Evolutionary conservation across 352 stramenopile genomes (phyloP), one percentile per base, ranked within the genome.

Genomic region (Pythium vanterpoolii): DNA sequence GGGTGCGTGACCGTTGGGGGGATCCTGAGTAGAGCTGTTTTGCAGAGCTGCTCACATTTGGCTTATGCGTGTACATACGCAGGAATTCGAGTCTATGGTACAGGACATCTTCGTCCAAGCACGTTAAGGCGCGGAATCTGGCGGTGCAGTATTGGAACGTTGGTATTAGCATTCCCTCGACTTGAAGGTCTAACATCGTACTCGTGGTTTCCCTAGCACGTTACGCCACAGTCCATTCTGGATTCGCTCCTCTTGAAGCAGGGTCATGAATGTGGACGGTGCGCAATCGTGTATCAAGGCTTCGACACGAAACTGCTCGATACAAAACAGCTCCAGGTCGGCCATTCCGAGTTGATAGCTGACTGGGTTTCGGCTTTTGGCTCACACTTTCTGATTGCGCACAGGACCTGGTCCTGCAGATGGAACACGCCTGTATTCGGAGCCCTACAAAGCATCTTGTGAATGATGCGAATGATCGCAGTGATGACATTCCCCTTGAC

Each of bases 21-120:
- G n/a, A n/a, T n/a, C n/a, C n/a, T n/a, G n/a, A n/a, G n/a, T n/a
- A n/a, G n/a, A n/a, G n/a, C n/a, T n/a, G n/a, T n/a, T n/a, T n/a
- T n/a, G n/a, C n/a, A n/a, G n/a, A n/a, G n/a, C n/a, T n/a, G n/a
- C n/a, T 27, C n/a, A 27, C 21, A 5, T 9, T 16, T 11, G n/a
- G 18, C 14, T 24, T 19, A 24, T 23, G 27, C 19, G n/a, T 46
- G n/a, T 27, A 28, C 3, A 11, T 39, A 8, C 33, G 33, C 50
- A 89, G 79, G 0, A 69, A 83, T 31, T 77, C 79, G 2, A 84
- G 72, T 42, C 52, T 89, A 19, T 89, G 79, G 79, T 89, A 86
- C 57, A 57, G 65, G 36, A 89, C 76, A 1, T 72, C 71, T 8
- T 69, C 77, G 13, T 74, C 76, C 14, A 70, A 62, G 19, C 58